phyloP scores from a whole-genome alignment of 129 eudicot genomes.

The Helichrysum umbraculigerum region DNA sequence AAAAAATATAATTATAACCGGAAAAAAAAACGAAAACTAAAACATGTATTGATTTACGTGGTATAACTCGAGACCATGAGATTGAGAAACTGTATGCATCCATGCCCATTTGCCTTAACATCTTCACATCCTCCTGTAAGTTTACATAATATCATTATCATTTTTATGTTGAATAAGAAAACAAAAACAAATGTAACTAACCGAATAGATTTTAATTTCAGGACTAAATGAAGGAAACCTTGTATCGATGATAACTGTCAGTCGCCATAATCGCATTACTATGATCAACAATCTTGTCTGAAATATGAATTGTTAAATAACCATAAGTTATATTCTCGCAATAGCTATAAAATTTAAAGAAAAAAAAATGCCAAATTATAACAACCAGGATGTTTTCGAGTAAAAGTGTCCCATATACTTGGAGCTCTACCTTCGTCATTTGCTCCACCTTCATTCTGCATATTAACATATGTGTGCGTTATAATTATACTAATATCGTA shows the following conservation, averaged over 20 bases:
- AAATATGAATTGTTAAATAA: not conserved
- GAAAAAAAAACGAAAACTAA: not conserved
- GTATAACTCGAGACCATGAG: slow-evolving; percentile 52
- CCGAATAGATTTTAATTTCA: not conserved
- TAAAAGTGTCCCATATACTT: slow-evolving; percentile 56
- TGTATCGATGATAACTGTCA: slow-evolving; percentile 54
- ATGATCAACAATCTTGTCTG: slow-evolving; percentile 45
- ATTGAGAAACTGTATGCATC: slow-evolving; percentile 60
- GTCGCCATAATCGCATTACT: slow-evolving; percentile 41
- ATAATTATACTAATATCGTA: no score
- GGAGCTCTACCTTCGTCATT: slow-evolving; percentile 56
- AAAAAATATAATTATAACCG: not conserved
- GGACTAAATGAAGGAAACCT: slow-evolving; percentile 23
- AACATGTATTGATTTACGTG: slow-evolving; percentile 26
- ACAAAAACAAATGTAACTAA: not conserved
- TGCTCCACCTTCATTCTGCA: slow-evolving; percentile 58
- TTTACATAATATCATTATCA: not conserved
- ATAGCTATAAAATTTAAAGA: not conserved
- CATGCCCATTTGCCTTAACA: slow-evolving; percentile 40
- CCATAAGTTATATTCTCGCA: not conserved
- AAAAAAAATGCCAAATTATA: not conserved
- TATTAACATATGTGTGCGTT: not conserved
- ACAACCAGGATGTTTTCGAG: slow-evolving; percentile 49
- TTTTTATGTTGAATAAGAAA: not conserved
- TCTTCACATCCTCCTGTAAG: slow-evolving; percentile 46